Base-by-base conservation (phyloP, 139 green algal genomes). In the Closterium sp. region DNA sequence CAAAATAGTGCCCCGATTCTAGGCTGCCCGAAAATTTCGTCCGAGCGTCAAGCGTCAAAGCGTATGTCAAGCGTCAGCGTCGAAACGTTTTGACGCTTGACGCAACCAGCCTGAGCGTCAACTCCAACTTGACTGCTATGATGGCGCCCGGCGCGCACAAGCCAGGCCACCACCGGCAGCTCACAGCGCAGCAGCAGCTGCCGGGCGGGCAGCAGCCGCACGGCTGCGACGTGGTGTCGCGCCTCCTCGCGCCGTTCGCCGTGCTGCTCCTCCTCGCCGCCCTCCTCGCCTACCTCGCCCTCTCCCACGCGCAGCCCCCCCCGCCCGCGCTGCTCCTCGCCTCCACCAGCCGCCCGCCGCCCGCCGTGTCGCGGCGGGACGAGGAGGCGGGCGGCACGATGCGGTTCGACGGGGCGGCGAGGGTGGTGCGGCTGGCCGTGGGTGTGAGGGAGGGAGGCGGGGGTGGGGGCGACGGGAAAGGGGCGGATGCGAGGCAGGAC, bases 401-500 rank as follows among this genome's bases (percentile, higher is more conserved):
- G 89, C 29, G n/a, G 89, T 91, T 30, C 31, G 89, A 91, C 88
- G 89, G 31, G 29, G 29, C 29, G n/a, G 88, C 34, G n/a, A 88
- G 34, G 28, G 27, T 90, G 24, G 89, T 91, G 22, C n/a, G 89
- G 22, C 32, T 91, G 42, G 84, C 17, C 28, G 31, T 91, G 79
- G 24, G 27, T 10, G 32, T 17, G 19, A 70, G 1, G 62, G 62
- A 24, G 17, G 62, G 62, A 22, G 62, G 27, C 13, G 38, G 13
- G 62, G 62, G 13, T 24, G 62, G 62, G 62, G 62, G 62, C 9
- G 62, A 79, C 13, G 17, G 62, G 19, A 79, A 79, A 13, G 62
- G 27, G n/a, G 88, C 28, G 31, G 90, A 92, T 50, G 21, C 90
- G n/a, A 31, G 90, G 45, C 79, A 92, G 28, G 92, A 95, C 86